These are phyloP conservation scores for Avena atlantica DNA, from an alignment of 176 grass and related monocot species.

Conservation along the genomic window DNA sequence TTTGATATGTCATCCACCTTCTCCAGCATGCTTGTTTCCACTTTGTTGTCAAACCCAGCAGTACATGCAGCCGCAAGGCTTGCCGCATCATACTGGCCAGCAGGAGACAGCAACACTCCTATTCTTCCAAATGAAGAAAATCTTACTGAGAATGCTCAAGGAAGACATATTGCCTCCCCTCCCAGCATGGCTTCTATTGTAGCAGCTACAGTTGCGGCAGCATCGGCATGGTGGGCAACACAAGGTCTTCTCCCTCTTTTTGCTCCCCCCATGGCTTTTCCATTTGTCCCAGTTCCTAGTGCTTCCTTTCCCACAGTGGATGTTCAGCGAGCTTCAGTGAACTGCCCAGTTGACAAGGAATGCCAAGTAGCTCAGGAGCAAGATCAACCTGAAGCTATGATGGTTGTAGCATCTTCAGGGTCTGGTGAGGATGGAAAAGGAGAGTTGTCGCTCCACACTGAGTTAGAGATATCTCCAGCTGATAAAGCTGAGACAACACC, in stretches of 20 bases:
- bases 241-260: constrained; percentile 93
- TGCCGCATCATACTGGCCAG: constrained; percentile 83
- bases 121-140: constrained; percentile 55
- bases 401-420: constrained; percentile 35
- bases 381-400: constrained; percentile 44
- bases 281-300: constrained; percentile 52
- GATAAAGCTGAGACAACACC: constrained; percentile 44
- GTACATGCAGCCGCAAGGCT: constrained; percentile 76
- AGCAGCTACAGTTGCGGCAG: constrained; percentile 84
- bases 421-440: constrained; percentile 55
- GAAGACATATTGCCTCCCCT: constrained; percentile 49
- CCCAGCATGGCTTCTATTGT: constrained; percentile 72
- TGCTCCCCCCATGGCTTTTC: constrained; percentile 57
- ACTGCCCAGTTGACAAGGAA: constrained; percentile 46
- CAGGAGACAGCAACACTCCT: constrained; percentile 47
- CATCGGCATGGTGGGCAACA: constrained; percentile 92
- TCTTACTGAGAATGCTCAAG: constrained; percentile 49
- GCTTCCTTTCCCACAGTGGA: constrained; percentile 42
- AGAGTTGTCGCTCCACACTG: constrained; percentile 41
- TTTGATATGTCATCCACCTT: constrained; percentile 73
- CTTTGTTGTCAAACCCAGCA: constrained; percentile 83
- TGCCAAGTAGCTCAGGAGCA: constrained; percentile 43
- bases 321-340: constrained; percentile 45
- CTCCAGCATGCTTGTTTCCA: constrained; percentile 80
- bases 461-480: constrained; percentile 48